Conservation (phyloP, 73 alveolate species). For the Paramecium tetraurelia region DNA sequence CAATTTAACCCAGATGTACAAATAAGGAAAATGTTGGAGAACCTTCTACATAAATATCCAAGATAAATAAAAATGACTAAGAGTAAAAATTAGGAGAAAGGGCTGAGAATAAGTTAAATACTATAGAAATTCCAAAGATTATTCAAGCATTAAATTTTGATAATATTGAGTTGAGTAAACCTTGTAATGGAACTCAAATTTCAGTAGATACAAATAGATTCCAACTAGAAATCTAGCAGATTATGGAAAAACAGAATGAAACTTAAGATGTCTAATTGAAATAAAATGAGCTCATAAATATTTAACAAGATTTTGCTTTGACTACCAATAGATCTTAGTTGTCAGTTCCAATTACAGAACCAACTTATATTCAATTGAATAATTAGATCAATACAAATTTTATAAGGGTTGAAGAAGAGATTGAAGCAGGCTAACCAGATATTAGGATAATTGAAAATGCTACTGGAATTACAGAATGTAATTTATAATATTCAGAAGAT, state of each 20-base stretch:
- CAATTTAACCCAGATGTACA: background rate
- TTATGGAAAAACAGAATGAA: background rate
- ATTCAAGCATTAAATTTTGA: background rate
- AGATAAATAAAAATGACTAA: background rate
- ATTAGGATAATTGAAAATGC: slow-evolving; percentile 6
- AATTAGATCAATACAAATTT: background rate
- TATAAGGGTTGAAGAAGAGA: background rate
- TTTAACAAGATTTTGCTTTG: background rate
- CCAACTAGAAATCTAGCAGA: background rate
- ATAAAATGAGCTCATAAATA: background rate
- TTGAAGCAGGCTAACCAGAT: background rate
- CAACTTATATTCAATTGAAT: background rate
- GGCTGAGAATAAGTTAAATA: background rate
- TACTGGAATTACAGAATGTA: background rate
- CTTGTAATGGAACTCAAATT: background rate
- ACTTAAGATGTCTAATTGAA: background rate
- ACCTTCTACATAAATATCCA: background rate
- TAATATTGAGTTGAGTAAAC: background rate
- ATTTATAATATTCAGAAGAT: slow-evolving; percentile 37
- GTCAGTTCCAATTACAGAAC: background rate
- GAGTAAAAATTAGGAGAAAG: background rate
- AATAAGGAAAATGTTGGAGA: background rate
- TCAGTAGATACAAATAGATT: slow-evolving; percentile 8
- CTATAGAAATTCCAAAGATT: background rate
- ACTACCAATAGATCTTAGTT: background rate